A percentile compares a stretch with the other conserved stretches of the same genome.
These are phyloP conservation scores for Diaporthe velutina DNA, from an alignment of 2,329 filamentous ascomycete species.

Conservation along the genomic window DNA sequence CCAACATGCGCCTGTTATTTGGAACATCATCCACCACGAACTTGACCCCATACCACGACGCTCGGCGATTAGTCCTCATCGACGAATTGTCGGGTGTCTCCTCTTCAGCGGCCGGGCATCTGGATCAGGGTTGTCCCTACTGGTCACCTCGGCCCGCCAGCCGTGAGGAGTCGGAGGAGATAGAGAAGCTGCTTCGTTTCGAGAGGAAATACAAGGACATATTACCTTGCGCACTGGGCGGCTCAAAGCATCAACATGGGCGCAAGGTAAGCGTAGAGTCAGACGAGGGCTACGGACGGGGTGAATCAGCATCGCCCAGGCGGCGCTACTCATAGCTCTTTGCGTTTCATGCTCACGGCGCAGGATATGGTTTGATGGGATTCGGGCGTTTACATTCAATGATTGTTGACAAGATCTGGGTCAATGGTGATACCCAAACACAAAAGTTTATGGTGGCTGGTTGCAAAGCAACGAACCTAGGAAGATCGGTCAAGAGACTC, in stretches of 20 bases:
- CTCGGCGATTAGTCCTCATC: constrained; percentile 7
- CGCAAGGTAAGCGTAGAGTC: constrained; percentile 18
- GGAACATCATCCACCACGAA: constrained; percentile 14
- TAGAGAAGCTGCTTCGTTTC: constrained; percentile 6
- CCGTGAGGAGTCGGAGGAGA: constrained; percentile 13
- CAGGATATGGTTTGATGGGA: not conserved
- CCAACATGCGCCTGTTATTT: constrained; percentile 20
- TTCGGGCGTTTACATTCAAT: not conserved
- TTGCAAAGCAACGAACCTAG: not conserved
- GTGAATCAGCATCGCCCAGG: constrained; percentile 10
- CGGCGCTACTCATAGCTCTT: not conserved
- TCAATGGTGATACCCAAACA: not conserved
- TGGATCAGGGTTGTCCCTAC: constrained; percentile 7
- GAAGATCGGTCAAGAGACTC: not conserved
- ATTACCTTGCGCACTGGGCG: not conserved
- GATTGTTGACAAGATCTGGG: not conserved
- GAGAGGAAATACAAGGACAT: constrained; percentile 21
- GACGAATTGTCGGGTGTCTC: constrained; percentile 17
- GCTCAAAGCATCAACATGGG: constrained; percentile 9
- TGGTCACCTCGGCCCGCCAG: constrained; percentile 18
- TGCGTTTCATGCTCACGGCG: not conserved
- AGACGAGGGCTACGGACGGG: constrained; percentile 11
- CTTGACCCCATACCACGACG: constrained; percentile 13
- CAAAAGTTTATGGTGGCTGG: not conserved
- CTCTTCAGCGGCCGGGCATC: not conserved